These are phyloP conservation scores for Lolium perenne DNA, from an alignment of 176 grass and related monocot species.

Conservation along the genomic window DNA sequence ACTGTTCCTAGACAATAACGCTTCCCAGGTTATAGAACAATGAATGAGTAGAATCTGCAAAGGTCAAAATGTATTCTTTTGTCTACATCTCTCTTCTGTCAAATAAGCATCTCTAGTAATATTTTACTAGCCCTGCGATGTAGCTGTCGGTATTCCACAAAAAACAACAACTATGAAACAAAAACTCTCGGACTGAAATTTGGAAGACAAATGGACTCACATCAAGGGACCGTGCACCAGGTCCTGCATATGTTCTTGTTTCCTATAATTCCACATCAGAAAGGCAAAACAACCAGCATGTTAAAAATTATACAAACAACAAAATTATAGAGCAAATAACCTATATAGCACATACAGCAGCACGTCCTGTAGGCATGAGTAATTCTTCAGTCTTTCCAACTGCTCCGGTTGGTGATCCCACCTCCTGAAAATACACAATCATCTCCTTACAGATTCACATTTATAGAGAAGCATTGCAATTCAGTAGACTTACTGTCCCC, in stretches of 20 bases:
- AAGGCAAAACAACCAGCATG: conserved; percentile 28
- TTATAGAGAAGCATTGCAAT: not conserved
- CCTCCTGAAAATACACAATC: conserved; percentile 41
- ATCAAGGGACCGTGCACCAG: conserved; percentile 52
- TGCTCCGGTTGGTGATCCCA: conserved; percentile 38
- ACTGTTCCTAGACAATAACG: not conserved
- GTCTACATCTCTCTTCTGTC: not conserved
- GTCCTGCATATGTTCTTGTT: conserved; percentile 46
- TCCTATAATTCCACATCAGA: conserved; percentile 45
- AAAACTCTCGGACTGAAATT: conserved; percentile 16
- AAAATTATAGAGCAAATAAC: not conserved
- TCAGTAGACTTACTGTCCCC: conserved; percentile 27
- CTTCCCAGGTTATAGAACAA: conserved; percentile 5
- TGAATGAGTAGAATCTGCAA: conserved; percentile 16
- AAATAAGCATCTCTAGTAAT: not conserved
- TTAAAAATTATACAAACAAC: not conserved
- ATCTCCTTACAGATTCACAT: conserved; percentile 5
- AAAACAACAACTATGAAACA: conserved; percentile 16
- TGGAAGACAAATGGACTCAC: conserved; percentile 39
- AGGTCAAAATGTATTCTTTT: not conserved
- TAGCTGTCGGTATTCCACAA: not conserved
- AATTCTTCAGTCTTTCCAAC: conserved; percentile 43
- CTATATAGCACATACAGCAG: conserved; percentile 46
- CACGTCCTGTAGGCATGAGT: conserved; percentile 14
- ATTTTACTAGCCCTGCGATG: not conserved